A percentile compares a stretch with the other conserved stretches of the same genome.
Evolutionary conservation across 139 green algal genomes (phyloP).

Genomic region (Picochlorum sp.): DNA sequence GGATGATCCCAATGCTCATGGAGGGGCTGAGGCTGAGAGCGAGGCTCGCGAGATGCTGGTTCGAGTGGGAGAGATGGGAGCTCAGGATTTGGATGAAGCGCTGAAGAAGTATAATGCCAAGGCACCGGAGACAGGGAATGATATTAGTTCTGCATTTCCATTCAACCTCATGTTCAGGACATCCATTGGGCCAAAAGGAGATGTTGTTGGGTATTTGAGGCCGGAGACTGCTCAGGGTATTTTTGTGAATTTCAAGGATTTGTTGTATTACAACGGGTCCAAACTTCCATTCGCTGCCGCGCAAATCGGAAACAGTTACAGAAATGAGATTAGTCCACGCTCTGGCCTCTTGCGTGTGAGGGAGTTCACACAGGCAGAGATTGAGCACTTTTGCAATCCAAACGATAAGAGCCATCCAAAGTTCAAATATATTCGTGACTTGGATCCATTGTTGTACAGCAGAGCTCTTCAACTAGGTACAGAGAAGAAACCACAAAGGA

Average conservation of each 20-base stretch:
- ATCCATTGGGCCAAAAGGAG: conserved; percentile 73
- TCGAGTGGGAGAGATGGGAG: conserved; percentile 74
- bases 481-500: conserved; percentile 72
- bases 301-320: conserved; percentile 88
- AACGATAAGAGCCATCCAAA: conserved; percentile 89
- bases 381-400: conserved; percentile 98
- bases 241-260: conserved; percentile 90
- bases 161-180: conserved; percentile 99
- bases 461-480: conserved; percentile 76
- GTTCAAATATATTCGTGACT: conserved; percentile 70
- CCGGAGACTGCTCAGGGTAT: conserved; percentile 88
- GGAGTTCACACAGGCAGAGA: conserved; percentile 98
- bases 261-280: conserved; percentile 96
- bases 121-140: conserved; percentile 90
- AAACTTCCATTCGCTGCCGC: conserved; percentile 97
- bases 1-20: conserved; percentile 58
- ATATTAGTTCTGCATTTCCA: conserved; percentile 79
- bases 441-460: conserved; percentile 85
- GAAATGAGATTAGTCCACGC: conserved; percentile 92
- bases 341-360: conserved; percentile 90
- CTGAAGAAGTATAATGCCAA: conserved; percentile 75
- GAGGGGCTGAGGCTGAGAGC: conserved; percentile 28
- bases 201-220: conserved; percentile 77
- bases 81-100: conserved; percentile 59
- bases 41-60: conserved; percentile 67